Conservation (phyloP, 768 basidiomycete genomes). For the Cystobasidium ongulense region DNA sequence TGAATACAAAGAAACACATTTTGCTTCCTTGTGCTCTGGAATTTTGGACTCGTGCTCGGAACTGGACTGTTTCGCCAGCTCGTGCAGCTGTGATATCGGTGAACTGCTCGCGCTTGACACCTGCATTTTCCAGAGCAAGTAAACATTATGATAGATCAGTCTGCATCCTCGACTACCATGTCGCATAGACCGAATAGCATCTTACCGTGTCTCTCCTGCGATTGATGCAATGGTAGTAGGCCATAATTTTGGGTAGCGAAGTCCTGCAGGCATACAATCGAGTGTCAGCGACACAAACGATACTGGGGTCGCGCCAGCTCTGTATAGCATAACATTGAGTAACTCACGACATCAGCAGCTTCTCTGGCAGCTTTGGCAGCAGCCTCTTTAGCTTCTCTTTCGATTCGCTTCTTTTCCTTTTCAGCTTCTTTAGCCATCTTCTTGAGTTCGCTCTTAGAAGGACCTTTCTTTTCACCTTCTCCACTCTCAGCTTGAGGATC, state of each 20-base stretch:
- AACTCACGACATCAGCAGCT: slow-evolving; percentile 56
- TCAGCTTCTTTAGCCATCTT: slow-evolving; percentile 39
- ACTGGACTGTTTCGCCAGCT: slow-evolving; percentile 65
- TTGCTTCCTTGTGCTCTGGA: slow-evolving; percentile 83
- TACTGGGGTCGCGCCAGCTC: slow-evolving; percentile 40
- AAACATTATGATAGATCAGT: background rate
- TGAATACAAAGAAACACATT: slow-evolving; percentile 86
- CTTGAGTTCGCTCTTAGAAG: slow-evolving; percentile 40
- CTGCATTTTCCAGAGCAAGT: slow-evolving; percentile 40
- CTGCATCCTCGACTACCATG: background rate
- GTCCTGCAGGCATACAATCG: slow-evolving; percentile 52
- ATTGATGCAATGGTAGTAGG: slow-evolving; percentile 78
- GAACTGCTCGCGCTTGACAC: slow-evolving; percentile 58
- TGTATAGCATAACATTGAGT: background rate
- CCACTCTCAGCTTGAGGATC: background rate
- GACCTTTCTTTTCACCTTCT: slow-evolving; percentile 27
- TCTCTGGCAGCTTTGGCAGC: slow-evolving; percentile 63
- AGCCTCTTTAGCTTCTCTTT: slow-evolving; percentile 69
- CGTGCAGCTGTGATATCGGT: slow-evolving; percentile 55
- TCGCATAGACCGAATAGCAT: background rate
- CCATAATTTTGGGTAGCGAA: slow-evolving; percentile 62
- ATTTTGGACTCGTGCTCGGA: slow-evolving; percentile 85
- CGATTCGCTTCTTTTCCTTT: slow-evolving; percentile 73
- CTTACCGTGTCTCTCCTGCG: slow-evolving; percentile 59
- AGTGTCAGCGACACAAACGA: background rate